These are phyloP conservation scores for Biscogniauxia sp. DNA, from an alignment of 2,329 filamentous ascomycete genomes.

Conservation along the genomic window DNA sequence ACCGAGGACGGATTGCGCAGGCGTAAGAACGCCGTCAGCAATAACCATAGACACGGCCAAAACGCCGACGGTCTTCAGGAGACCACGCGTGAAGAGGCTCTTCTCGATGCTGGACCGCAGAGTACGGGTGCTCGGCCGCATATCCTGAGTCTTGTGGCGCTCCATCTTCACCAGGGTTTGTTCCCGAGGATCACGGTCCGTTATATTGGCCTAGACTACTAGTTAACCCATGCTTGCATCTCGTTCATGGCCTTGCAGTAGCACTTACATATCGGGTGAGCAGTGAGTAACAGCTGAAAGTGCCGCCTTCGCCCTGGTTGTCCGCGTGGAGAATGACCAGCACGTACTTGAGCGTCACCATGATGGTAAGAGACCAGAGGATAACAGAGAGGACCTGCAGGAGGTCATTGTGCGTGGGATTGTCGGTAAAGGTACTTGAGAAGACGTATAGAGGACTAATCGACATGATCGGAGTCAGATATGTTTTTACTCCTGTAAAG, in stretches of 20 bases:
- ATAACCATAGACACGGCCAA: constrained; percentile 68
- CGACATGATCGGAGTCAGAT: not conserved
- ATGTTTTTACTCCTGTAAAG: not conserved
- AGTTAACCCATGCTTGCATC: not conserved
- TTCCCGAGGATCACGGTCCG: constrained; percentile 56
- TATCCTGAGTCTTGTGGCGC: constrained; percentile 55
- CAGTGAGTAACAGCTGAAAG: constrained; percentile 65
- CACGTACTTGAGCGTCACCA: constrained; percentile 69
- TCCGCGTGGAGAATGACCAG: constrained; percentile 65
- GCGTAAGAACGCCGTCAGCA: constrained; percentile 63
- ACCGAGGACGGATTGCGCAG: constrained; percentile 67
- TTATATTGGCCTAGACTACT: constrained; percentile 52
- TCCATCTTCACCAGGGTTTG: constrained; percentile 57
- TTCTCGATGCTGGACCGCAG: constrained; percentile 58
- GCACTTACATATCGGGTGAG: constrained; percentile 54
- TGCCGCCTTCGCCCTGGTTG: constrained; percentile 70
- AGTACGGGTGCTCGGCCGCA: constrained; percentile 48
- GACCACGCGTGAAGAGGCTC: constrained; percentile 47
- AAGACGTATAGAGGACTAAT: constrained; percentile 67
- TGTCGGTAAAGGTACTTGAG: constrained; percentile 61
- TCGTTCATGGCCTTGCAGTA: not conserved
- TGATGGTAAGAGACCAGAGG: constrained; percentile 66
- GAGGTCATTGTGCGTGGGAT: constrained; percentile 56
- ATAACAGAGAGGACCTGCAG: constrained; percentile 66
- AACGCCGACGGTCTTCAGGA: constrained; percentile 62